phyloP scores from a whole-genome alignment of 2,329 filamentous ascomycete species.

The Myriosclerotinia curreyana region DNA sequence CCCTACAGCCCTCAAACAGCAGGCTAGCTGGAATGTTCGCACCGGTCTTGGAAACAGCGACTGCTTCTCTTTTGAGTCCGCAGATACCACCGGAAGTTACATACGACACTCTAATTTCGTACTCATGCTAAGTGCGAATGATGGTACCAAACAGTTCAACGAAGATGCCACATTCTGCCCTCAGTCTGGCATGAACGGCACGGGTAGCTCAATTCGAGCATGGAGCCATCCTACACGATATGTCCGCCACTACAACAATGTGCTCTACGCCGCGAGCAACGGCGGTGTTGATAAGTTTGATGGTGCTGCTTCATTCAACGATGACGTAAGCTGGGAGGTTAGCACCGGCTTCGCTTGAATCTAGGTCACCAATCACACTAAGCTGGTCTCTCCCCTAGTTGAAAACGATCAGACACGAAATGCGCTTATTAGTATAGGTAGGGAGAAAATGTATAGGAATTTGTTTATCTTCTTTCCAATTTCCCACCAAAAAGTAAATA shows the following conservation, averaged over 20 bases:
- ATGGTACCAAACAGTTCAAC: constrained; percentile 53
- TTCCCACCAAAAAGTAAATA: background rate
- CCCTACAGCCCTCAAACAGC: constrained; percentile 48
- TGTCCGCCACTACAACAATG: constrained; percentile 52
- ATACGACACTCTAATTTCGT: constrained; percentile 55
- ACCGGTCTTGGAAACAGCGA: constrained; percentile 54
- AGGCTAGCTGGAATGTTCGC: constrained; percentile 53
- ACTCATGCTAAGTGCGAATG: constrained; percentile 50
- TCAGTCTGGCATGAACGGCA: constrained; percentile 49
- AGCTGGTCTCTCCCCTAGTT: background rate
- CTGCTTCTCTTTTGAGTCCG: constrained; percentile 61
- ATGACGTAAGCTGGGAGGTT: constrained; percentile 54
- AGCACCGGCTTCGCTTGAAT: constrained; percentile 45
- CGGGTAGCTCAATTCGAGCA: constrained; percentile 51
- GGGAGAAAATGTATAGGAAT: background rate
- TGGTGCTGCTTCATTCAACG: constrained; percentile 47
- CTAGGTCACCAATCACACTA: too few species aligned
- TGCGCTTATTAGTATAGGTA: background rate
- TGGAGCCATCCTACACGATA: constrained; percentile 61
- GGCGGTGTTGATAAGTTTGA: constrained; percentile 57
- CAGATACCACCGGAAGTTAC: constrained; percentile 56
- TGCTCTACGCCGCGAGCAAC: constrained; percentile 50
- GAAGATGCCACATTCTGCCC: constrained; percentile 65
- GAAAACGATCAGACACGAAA: background rate
- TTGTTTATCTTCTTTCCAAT: background rate